phyloP scores from a whole-genome alignment of 2,329 filamentous ascomycete species.

The Diaporthe citri region DNA sequence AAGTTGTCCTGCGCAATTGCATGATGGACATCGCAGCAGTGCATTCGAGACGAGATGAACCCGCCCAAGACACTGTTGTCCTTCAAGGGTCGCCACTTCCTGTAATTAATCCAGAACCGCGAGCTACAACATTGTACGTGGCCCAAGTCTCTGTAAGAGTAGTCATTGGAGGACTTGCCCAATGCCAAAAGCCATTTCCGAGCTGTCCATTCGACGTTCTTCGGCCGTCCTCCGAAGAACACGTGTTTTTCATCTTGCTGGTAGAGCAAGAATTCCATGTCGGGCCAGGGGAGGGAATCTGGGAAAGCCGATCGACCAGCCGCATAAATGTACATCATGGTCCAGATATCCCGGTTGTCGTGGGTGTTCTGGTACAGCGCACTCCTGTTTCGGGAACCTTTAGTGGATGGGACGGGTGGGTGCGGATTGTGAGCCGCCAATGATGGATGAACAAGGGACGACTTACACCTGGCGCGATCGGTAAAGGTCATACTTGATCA shows the following conservation, averaged over 20 bases:
- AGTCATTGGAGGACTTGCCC: background rate
- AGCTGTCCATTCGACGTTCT: conserved; percentile 3
- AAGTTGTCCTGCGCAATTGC: background rate
- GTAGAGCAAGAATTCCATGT: conserved; percentile 13
- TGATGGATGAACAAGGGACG: background rate
- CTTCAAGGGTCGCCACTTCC: conserved; percentile 17
- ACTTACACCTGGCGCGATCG: conserved; percentile 16
- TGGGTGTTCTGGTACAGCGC: background rate
- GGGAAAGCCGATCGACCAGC: conserved; percentile 19
- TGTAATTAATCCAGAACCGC: background rate
- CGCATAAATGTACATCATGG: conserved; percentile 21
- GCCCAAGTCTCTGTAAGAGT: conserved; percentile 8
- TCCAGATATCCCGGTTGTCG: conserved; percentile 10
- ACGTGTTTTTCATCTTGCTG: conserved; percentile 3
- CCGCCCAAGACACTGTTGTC: conserved; percentile 12
- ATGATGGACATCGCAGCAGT: background rate
- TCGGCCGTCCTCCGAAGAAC: conserved; percentile 6
- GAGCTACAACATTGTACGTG: background rate
- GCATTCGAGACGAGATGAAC: conserved; percentile 1
- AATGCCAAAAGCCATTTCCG: conserved; percentile 19
- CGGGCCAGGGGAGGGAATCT: conserved; percentile 4
- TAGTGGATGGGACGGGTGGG: background rate
- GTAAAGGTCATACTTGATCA: conserved; percentile 10
- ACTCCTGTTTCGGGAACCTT: background rate
- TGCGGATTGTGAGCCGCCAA: too few species aligned